Evolutionary conservation across 2,329 filamentous ascomycete species (phyloP), one percentile per base, ranked within the genome.

Genomic region (Aspergillus awamori): DNA sequence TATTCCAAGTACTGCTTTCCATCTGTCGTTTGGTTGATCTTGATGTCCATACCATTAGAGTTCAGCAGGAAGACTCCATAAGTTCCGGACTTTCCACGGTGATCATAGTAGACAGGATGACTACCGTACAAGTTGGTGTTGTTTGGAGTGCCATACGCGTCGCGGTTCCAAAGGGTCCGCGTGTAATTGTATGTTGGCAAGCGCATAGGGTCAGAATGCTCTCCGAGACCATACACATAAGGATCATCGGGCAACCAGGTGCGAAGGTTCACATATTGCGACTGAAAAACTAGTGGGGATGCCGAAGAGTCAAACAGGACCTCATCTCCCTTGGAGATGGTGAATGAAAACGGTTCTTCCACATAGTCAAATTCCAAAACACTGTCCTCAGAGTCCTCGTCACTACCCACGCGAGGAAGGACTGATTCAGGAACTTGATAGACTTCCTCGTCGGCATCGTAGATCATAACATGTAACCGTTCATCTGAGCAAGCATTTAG

Each of bases 11-110:
- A 92, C 71, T 93, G 87, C 6, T 84, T 81, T 7, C 82, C 80
- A 24, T 81, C 74, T 5, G 80, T 76, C 1, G 84, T 85, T 64
- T 86, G 84, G 72, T 92, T 84, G 73, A 93, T 87, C 67, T 88
- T 89, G 72, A 93, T 82, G 62, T 93, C 89, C 87, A 93, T 93
- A 36, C 86, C 89, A 68, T 91, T 89, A 11, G 87, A 88, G 74
- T 91, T 92, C 65, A 90, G 76, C 24, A 92, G 78, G 71, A 91
- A 89, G 3, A 91, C 89, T 17, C 77, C 88, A 82, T 78, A 91
- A 72, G 62, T 88, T 77, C 70, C 86, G 78, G 58, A 71, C 26
- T 77, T 71, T 6, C 82, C 81, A 20, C 90, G 84, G 71, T 91
- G 87, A 60, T 93, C 90, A 65, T 89, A 86, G 76, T 92, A 92